These are phyloP conservation scores for Inga oerstediana DNA, from an alignment of 306 rosid species.

Conservation along the genomic window DNA sequence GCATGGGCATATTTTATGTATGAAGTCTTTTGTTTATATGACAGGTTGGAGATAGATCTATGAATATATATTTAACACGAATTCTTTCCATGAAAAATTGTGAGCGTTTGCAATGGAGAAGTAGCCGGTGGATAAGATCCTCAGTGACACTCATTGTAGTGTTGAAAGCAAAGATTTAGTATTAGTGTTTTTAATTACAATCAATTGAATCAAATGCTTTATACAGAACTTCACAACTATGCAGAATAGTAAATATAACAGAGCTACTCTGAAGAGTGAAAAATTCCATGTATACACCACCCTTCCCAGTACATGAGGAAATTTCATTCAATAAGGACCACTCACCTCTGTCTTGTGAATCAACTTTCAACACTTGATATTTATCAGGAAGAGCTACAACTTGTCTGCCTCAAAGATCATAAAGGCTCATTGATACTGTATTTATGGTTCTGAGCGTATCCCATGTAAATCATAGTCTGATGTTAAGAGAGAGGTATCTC, in stretches of 20 bases:
- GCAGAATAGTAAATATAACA: not conserved
- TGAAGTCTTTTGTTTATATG: not conserved
- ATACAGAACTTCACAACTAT: not conserved
- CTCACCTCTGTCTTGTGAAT: too few species aligned
- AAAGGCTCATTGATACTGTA: not conserved
- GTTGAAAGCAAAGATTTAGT: not conserved
- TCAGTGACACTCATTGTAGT: not conserved
- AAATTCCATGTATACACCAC: not conserved
- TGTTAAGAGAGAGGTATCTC: too few species aligned
- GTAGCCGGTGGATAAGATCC: not conserved
- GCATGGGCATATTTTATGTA: too few species aligned
- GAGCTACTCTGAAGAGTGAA: not conserved
- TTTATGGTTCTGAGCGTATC: slow-evolving; percentile 16
- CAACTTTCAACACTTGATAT: too few species aligned
- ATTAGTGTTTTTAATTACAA: not conserved
- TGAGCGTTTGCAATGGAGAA: not conserved
- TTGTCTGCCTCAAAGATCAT: not conserved
- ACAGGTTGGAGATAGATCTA: too few species aligned
- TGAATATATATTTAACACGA: too few species aligned
- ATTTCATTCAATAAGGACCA: not conserved
- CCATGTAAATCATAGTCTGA: not conserved
- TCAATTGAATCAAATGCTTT: not conserved
- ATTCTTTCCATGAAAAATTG: too few species aligned
- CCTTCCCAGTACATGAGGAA: not conserved
- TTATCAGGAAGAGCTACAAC: not conserved